A percentile compares a stretch with the other conserved stretches of the same genome.
Conservation (phyloP, 495 filamentous ascomycete genomes). For the Penicillium simplicissimum region DNA sequence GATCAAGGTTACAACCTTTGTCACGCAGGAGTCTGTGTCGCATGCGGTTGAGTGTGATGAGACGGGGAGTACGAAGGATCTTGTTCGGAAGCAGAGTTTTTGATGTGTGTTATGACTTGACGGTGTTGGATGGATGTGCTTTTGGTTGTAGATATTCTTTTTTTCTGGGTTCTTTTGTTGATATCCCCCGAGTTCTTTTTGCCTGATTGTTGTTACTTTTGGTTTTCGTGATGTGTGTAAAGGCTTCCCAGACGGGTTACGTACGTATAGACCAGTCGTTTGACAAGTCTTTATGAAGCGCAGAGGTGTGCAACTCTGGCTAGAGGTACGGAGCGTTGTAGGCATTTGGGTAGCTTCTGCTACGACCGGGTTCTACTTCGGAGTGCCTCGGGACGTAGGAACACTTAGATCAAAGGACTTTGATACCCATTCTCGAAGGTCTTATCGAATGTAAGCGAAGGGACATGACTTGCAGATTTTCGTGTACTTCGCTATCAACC, state of each 20-base stretch:
- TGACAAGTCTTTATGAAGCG: too few species aligned
- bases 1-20: slow-evolving; percentile 38
- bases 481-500: not conserved
- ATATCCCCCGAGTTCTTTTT: not conserved
- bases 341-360: too few species aligned
- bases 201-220: not conserved
- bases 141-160: not conserved
- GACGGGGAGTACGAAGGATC: slow-evolving; percentile 28
- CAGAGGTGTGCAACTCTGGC: too few species aligned
- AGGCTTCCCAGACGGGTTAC: too few species aligned
- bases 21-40: slow-evolving; percentile 29
- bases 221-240: not conserved
- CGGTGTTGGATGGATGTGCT: not conserved
- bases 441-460: not conserved
- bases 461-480: not conserved
- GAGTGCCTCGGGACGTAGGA: too few species aligned
- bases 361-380: too few species aligned
- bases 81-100: slow-evolving; percentile 28
- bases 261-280: too few species aligned
- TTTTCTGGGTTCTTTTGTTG: not conserved
- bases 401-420: too few species aligned
- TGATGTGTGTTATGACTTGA: slow-evolving; percentile 17
- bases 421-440: not conserved
- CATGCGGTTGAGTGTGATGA: slow-evolving; percentile 18
- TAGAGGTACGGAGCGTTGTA: too few species aligned